Evolutionary conservation across 1,284 basidiomycete species (phyloP), one percentile per base, ranked within the genome.

Genomic region (Leucoagaricus sp.): DNA sequence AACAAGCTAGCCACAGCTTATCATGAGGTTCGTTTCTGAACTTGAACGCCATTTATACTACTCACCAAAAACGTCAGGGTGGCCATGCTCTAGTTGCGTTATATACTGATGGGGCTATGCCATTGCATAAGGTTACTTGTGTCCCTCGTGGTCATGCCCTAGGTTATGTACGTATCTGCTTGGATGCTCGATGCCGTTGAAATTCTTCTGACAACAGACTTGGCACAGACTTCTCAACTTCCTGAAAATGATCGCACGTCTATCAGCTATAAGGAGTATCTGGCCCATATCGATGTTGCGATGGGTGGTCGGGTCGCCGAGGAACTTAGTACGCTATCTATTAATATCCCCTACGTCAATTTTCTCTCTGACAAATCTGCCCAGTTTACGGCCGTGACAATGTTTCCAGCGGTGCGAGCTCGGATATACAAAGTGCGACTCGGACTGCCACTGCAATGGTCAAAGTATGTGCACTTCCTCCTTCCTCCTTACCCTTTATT

Each of bases 271-370:
- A 89, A 83, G 63, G 84, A 94, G 70, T 93, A 85, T 68, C 76
- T 86, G 48, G 91, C 91, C 8, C 75, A 74, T 57, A 93, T 98
- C 62, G 95, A 96, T 71, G 94, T 97, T 17, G 86, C 85, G 38
- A 91, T 97, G 82, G 94, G 94, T 31, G 94, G 96, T 19, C 88
- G 96, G 55, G 91, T 94, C 4, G 96, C 95, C 21, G 95, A 98
- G 72, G 93, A 93, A 75, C 72, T 98, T 63, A 87, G 89, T 89
- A 65, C 61, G 85, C 71, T 31, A 29, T 53, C 49, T 54, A 34
- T 23, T 54, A 48, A 15, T 53, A 48, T 44, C 49, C 36, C 33
- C 33, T 33, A 12, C n/a, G n/a, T 50, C 58, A 38, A 62, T 48
- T 53, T 15, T 34, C 46, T 41, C 40, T 5, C 13, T 19, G n/a